These are phyloP conservation scores for Rhamnella rubrinervis DNA, from an alignment of 331 rosid species.

Conservation along the genomic window DNA sequence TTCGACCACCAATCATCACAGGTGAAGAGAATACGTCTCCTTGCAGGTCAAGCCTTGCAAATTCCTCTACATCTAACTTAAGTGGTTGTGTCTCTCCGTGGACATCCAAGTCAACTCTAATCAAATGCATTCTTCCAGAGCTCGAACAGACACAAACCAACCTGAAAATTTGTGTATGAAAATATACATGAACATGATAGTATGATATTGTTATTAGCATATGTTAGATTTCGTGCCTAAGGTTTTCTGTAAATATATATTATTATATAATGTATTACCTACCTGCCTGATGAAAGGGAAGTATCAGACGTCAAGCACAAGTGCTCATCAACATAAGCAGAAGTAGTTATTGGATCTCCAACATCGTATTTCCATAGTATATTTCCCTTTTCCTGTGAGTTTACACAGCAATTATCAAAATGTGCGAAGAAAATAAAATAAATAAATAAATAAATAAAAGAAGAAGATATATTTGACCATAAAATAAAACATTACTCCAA, in stretches of 20 bases:
- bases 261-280: not conserved
- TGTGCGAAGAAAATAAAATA: not conserved
- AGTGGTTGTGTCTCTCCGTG: slow-evolving; percentile 12
- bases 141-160: slow-evolving; percentile 72
- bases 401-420: slow-evolving; percentile 12
- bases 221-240: not conserved
- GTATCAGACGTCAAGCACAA: slow-evolving; percentile 40
- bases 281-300: slow-evolving; percentile 62
- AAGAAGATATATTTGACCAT: not conserved
- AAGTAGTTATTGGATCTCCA: slow-evolving; percentile 79
- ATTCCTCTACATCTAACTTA: slow-evolving; percentile 49
- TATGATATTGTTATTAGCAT: not conserved
- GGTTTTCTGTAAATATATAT: not conserved
- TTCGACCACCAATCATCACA: slow-evolving; percentile 69
- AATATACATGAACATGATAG: not conserved
- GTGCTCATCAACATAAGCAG: slow-evolving; percentile 81
- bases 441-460: not conserved
- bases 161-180: slow-evolving; percentile 35
- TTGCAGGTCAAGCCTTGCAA: slow-evolving; percentile 49
- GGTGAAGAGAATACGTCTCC: slow-evolving; percentile 89
- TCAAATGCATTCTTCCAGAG: slow-evolving; percentile 66
- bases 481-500: too few relatives aligned
- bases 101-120: slow-evolving; percentile 39
- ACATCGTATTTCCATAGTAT: slow-evolving; percentile 68
- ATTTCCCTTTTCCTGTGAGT: slow-evolving; percentile 61